These are phyloP conservation scores for Tetrapisispora phaffii DNA, from an alignment of 805 yeast species.

Conservation along the genomic window DNA sequence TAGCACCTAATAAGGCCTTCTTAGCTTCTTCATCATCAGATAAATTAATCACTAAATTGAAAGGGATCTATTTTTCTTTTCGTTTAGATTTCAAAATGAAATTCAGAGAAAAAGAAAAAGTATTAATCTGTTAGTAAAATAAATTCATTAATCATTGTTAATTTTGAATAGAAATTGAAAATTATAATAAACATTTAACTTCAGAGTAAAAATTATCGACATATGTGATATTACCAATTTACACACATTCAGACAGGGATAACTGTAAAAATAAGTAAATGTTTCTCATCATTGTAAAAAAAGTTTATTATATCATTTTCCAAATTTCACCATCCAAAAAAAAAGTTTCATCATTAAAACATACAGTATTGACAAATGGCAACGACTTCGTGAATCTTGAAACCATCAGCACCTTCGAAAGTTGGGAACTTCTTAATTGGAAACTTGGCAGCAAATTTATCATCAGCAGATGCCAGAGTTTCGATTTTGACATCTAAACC, in stretches of 20 bases:
- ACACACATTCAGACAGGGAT: slow-evolving; percentile 34
- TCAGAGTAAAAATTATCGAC: slow-evolving; percentile 28
- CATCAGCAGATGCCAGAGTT: slow-evolving; percentile 22
- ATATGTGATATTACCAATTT: slow-evolving; percentile 23
- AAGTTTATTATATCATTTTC: not conserved
- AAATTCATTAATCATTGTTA: not conserved
- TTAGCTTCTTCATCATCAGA: slow-evolving; percentile 30
- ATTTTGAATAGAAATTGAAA: not conserved
- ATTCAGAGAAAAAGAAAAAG: not conserved
- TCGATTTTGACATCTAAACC: slow-evolving; percentile 48
- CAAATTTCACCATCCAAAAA: not conserved
- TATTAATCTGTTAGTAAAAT: slow-evolving; percentile 2
- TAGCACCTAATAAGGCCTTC: slow-evolving; percentile 49
- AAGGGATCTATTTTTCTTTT: too few species aligned
- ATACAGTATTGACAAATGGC: slow-evolving; percentile 49
- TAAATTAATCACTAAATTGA: slow-evolving; percentile 10
- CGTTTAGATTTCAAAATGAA: too few species aligned
- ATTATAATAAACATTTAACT: not conserved
- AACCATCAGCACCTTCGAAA: slow-evolving; percentile 64
- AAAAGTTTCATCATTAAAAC: slow-evolving; percentile 6
- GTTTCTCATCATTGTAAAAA: slow-evolving; percentile 26
- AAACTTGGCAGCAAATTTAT: slow-evolving; percentile 38
- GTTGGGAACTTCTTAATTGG: slow-evolving; percentile 62
- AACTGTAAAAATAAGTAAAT: slow-evolving; percentile 23
- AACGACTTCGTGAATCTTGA: slow-evolving; percentile 57